These are phyloP conservation scores for Xylariaceae sp. DNA, from an alignment of 2,329 filamentous ascomycete species.

Conservation along the genomic window DNA sequence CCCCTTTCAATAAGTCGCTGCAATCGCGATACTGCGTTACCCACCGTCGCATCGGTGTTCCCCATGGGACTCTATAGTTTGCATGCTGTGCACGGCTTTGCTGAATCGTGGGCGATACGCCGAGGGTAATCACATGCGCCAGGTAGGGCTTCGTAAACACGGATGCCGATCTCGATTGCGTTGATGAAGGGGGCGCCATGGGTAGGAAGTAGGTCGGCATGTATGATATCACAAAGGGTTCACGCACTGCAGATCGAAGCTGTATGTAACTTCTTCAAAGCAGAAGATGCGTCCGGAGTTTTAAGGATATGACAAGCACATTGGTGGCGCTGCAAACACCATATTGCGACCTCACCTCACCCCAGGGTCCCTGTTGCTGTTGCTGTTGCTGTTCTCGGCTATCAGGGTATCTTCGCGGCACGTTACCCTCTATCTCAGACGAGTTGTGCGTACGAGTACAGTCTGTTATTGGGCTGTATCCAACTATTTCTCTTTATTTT, in stretches of 20 bases:
- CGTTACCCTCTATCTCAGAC: background rate
- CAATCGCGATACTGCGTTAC: background rate
- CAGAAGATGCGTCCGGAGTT: background rate
- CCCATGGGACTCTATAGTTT: background rate
- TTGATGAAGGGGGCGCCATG: too few species aligned
- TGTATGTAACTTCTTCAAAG: background rate
- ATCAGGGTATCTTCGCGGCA: background rate
- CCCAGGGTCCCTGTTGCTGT: background rate
- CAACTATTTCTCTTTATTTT: background rate
- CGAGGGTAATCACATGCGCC: background rate
- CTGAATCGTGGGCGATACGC: background rate
- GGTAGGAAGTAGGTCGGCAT: too few species aligned
- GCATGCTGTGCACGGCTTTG: background rate
- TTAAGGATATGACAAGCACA: background rate
- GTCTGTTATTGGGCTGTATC: background rate
- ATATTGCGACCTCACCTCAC: background rate
- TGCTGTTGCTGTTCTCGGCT: background rate
- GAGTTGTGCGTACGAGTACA: too few species aligned
- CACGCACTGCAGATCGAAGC: constrained; percentile 2
- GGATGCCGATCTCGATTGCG: background rate
- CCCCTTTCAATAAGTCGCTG: background rate
- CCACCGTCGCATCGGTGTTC: background rate
- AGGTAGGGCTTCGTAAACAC: background rate
- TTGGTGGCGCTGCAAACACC: background rate
- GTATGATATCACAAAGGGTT: constrained; percentile 8